Percentiles rank a stretch among this genome's conserved stretches.
phyloP scores from a whole-genome alignment of 441 rosid genomes.

The Gossypium trilobum region DNA sequence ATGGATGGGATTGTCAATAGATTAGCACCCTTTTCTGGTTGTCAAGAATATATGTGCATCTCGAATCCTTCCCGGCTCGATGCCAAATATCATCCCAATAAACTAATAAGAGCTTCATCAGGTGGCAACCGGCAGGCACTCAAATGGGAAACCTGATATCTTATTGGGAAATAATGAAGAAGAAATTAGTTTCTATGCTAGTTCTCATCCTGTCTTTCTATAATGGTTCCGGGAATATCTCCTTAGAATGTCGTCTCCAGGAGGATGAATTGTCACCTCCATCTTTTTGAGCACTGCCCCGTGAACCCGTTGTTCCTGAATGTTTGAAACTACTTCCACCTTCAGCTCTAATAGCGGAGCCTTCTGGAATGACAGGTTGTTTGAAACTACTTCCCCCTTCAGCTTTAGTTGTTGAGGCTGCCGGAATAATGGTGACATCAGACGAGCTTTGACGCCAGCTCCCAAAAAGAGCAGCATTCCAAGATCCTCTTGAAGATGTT shows the following conservation, averaged over 20 bases:
- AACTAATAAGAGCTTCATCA: conserved; percentile 19
- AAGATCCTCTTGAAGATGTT: conserved; percentile 74
- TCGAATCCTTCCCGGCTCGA: neutral
- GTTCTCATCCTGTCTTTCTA: conserved; percentile 44
- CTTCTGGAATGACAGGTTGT: conserved; percentile 30
- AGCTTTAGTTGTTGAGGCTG: conserved; percentile 21
- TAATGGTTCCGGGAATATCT: conserved; percentile 73
- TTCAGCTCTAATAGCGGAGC: conserved; percentile 29
- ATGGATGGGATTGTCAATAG: neutral
- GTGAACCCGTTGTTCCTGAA: conserved; percentile 62
- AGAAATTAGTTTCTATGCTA: conserved; percentile 22
- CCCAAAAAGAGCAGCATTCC: conserved; percentile 80
- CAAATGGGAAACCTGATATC: conserved; percentile 38
- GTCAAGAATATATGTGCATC: conserved; percentile 3
- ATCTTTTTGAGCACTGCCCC: conserved; percentile 45
- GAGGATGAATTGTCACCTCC: conserved; percentile 63
- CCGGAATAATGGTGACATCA: conserved; percentile 39
- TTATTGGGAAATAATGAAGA: conserved; percentile 61
- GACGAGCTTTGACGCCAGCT: conserved; percentile 83
- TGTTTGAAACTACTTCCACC: conserved; percentile 48
- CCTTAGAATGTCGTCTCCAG: conserved; percentile 51
- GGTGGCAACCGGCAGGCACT: conserved; percentile 28
- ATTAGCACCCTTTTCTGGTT: conserved; percentile 11
- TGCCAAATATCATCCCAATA: conserved; percentile 5
- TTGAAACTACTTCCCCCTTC: conserved; percentile 50